Percentiles rank a stretch among this genome's conserved stretches.
These are phyloP conservation scores for Podospora didyma DNA, from an alignment of 495 filamentous ascomycete genomes.

Conservation along the genomic window DNA sequence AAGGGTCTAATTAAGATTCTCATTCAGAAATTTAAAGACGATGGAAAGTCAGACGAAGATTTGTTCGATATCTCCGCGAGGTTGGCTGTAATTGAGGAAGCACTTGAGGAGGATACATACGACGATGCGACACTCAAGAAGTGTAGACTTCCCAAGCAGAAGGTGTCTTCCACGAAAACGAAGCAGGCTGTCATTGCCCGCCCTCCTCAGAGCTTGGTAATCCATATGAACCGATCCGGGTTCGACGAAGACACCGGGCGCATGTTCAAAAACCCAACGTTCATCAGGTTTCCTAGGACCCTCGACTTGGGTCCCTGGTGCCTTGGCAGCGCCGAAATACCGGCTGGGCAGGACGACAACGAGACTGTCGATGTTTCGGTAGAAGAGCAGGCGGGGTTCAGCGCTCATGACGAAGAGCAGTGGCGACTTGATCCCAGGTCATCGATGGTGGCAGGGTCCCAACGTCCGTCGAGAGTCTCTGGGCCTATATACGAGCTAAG, in stretches of 20 bases:
- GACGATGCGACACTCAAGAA: conserved; percentile 70
- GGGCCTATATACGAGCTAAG: conserved; percentile 74
- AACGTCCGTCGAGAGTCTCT: conserved; percentile 34
- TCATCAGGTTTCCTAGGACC: conserved; percentile 65
- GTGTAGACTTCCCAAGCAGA: conserved; percentile 69
- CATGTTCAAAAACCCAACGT: conserved; percentile 77
- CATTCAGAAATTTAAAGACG: conserved; percentile 21
- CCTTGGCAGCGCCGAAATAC: conserved; percentile 49
- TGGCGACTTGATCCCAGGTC: conserved; percentile 62
- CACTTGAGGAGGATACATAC: conserved; percentile 76
- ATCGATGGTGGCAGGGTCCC: conserved; percentile 61
- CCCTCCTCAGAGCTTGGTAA: conserved; percentile 68
- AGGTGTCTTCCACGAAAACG: conserved; percentile 74
- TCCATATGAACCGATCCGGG: conserved; percentile 88
- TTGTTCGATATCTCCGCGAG: conserved; percentile 37
- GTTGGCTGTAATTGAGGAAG: conserved; percentile 59
- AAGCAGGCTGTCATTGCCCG: conserved; percentile 82
- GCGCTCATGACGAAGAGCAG: conserved; percentile 45
- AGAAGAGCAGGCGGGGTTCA: conserved; percentile 5
- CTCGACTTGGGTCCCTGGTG: conserved; percentile 79
- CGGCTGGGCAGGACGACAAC: neutral
- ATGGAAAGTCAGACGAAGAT: conserved; percentile 13
- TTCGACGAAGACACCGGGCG: conserved; percentile 78
- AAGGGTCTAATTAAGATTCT: conserved; percentile 35
- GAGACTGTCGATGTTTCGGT: neutral